Percentiles rank a stretch among this genome's conserved stretches.
These are phyloP conservation scores for Cystofilobasidium ferigula DNA, from an alignment of 768 basidiomycete species.

Conservation along the genomic window DNA sequence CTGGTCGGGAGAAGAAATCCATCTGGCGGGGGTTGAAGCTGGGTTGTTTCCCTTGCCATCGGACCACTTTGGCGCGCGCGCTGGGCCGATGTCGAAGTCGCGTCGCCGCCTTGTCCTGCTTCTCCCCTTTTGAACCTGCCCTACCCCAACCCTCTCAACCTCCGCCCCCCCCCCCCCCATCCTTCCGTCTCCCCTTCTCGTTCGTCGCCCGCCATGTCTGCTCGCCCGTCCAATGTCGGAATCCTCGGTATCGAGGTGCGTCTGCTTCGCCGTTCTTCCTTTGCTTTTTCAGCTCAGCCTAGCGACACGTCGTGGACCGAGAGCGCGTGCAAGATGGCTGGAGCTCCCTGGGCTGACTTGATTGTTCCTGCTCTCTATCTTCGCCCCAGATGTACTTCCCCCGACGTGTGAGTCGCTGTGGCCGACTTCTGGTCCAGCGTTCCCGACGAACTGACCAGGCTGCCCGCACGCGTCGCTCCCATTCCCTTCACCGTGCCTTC, in stretches of 20 bases:
- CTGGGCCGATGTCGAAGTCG: too few species aligned
- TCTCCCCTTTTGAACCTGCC: too few species aligned
- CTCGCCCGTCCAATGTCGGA: constrained; percentile 82
- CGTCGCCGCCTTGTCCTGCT: too few species aligned
- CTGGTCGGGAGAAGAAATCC: too few species aligned
- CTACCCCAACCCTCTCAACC: background rate
- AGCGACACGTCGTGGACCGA: background rate
- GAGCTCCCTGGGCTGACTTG: background rate
- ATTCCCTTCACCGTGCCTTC: constrained; percentile 1
- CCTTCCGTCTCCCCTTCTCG: constrained; percentile 2
- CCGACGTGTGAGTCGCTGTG: constrained; percentile 52
- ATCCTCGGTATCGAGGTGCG: constrained; percentile 46
- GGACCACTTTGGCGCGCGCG: too few species aligned
- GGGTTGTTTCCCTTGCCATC: too few species aligned
- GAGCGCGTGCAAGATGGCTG: background rate
- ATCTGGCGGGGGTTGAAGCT: too few species aligned
- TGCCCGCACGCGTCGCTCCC: background rate
- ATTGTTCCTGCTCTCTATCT: background rate
- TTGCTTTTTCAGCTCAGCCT: background rate
- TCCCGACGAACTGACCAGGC: background rate
- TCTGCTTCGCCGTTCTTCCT: background rate
- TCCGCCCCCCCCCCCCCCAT: constrained; percentile 20
- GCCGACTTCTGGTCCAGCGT: background rate
- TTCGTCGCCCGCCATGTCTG: constrained; percentile 8
- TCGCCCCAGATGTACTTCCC: constrained; percentile 93